Base-by-base conservation (phyloP, 345 rosid species). In the Barbarea vulgaris region DNA sequence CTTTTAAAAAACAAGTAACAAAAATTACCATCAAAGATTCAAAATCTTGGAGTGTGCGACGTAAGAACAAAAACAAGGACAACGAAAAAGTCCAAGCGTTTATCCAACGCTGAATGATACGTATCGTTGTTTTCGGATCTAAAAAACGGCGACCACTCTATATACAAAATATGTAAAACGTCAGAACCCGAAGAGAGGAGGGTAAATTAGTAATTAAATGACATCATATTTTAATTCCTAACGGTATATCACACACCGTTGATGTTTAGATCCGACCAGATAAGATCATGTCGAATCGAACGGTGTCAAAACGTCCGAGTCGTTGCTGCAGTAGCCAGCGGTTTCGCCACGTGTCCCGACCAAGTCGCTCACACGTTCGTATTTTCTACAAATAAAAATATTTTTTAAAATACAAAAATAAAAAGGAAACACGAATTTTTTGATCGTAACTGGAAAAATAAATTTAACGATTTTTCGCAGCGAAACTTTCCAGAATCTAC, bases 291-390 rank as follows among this genome's bases (percentile, higher is more conserved):
- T 50, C 19, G 14, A 57, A 72, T 77, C 81, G 61, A 44, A 77
- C 77, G 73, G 81, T 30, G 31, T 14, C 1, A 15, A 72, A 72
- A 56, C 24, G 14, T 30, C 64, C 18, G 72, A 65, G 11, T 56
- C 54, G 42, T 64, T 64, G 60, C 62, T 48, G 6, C 22, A 42
- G 60, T 39, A 2, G 17, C 81, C 69, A 72, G 63, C 47, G 70
- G 48, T 72, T 58, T 21, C 44, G 65, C 64, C 81, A 78, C 74
- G 77, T 78, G 69, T 72, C 25, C 73, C 42, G 63, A 59, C 63
- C 69, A 59, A 50, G 73, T 72, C 81, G 77, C 53, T 42, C 69
- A 59, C 77, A 78, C 81, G 74, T 72, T 21, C 69, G 30, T 58
- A 9, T 72, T 59, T 66, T 41, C 64, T 33, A 64, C 8, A 28